A percentile compares a stretch with the other conserved stretches of the same genome.
Conservation (phyloP, 352 stramenopile genomes). For the Phytopythium chamaehyphon region DNA sequence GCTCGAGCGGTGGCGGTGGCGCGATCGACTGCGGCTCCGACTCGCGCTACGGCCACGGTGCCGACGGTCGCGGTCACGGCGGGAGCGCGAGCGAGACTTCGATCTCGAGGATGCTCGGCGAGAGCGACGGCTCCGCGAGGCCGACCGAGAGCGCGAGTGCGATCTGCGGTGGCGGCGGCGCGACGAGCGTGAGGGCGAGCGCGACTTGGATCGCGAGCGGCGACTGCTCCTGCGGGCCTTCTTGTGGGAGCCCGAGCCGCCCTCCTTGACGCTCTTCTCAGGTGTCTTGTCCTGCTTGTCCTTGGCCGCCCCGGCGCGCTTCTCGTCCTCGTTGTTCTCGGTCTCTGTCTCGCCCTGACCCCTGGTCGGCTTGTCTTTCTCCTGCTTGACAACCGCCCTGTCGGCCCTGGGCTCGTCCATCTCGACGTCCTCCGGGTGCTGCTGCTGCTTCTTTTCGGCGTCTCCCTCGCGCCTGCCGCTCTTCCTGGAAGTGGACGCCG, state of each 20-base stretch:
- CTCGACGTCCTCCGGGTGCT: conserved; percentile 8
- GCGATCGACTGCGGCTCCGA: conserved; percentile 43
- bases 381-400: conserved; percentile 6
- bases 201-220: conserved; percentile 48
- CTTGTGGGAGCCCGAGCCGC: conserved; percentile 9
- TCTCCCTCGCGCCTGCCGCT: conserved; percentile 7
- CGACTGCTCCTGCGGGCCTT: conserved; percentile 44
- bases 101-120: conserved; percentile 38
- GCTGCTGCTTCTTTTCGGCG: conserved; percentile 9
- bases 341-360: conserved; percentile 6
- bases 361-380: conserved; percentile 7
- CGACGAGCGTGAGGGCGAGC: conserved; percentile 52
- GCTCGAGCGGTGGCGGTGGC: conserved; percentile 54
- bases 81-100: conserved; percentile 42
- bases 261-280: conserved; percentile 10
- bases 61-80: conserved; percentile 36
- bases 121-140: conserved; percentile 29
- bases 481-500: conserved; percentile 16
- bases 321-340: conserved; percentile 13
- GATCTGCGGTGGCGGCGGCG: conserved; percentile 45
- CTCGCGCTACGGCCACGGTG: conserved; percentile 38
- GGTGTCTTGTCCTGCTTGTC: conserved; percentile 9
- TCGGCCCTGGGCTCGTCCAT: neutral
- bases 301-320: conserved; percentile 3
- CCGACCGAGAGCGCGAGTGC: conserved; percentile 47